Evolutionary conservation across 2,329 filamentous ascomycete genomes (phyloP).

Genomic region (Penicillium olsonii): DNA sequence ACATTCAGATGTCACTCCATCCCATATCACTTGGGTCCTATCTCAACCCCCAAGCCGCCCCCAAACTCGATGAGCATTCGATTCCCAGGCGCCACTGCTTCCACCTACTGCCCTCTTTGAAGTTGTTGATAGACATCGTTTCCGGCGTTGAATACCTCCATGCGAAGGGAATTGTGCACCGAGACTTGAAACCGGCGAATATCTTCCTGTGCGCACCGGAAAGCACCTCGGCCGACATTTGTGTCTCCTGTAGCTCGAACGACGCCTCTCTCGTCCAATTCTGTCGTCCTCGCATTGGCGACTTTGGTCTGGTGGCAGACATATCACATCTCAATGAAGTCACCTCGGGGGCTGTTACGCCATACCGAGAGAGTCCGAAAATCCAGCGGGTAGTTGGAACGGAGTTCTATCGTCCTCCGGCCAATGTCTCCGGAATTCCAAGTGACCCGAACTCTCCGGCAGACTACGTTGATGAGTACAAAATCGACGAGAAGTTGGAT

Average conservation of each 20-base stretch:
- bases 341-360: slow-evolving; percentile 21
- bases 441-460: neutral
- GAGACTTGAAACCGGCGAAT: slow-evolving; percentile 69
- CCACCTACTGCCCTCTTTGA: slow-evolving; percentile 58
- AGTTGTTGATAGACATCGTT: slow-evolving; percentile 60
- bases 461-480: slow-evolving; percentile 23
- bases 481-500: slow-evolving; percentile 57
- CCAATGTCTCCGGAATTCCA: slow-evolving; percentile 13
- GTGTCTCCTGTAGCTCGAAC: slow-evolving; percentile 45
- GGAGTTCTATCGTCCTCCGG: slow-evolving; percentile 61
- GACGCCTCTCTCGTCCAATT: slow-evolving; percentile 38
- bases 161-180: slow-evolving; percentile 61
- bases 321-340: slow-evolving; percentile 45
- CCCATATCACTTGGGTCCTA: slow-evolving; percentile 64
- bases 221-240: slow-evolving; percentile 50
- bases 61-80: slow-evolving; percentile 18
- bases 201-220: slow-evolving; percentile 61
- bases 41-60: slow-evolving; percentile 44
- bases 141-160: slow-evolving; percentile 68
- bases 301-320: slow-evolving; percentile 66
- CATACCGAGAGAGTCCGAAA: slow-evolving; percentile 22
- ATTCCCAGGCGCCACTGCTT: slow-evolving; percentile 59
- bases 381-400: slow-evolving; percentile 57
- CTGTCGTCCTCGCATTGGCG: slow-evolving; percentile 64
- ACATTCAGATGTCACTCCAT: slow-evolving; percentile 70